Conservation (phyloP, 1,284 basidiomycete genomes). For the Agroathelia rolfsii region DNA sequence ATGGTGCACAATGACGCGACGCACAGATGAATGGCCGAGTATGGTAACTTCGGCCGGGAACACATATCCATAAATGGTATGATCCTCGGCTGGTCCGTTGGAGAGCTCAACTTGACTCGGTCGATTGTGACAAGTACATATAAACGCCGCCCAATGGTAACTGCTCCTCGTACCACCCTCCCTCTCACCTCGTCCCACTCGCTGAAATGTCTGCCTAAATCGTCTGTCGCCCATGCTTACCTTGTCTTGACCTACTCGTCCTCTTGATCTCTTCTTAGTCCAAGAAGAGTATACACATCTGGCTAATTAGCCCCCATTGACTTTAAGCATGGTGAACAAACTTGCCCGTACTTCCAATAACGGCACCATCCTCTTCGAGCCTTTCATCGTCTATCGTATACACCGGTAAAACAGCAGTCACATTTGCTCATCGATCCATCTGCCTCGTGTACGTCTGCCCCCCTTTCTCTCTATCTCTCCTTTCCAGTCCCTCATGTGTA, state of each 20-base stretch:
- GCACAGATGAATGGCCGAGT: too few species aligned
- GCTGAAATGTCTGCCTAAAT: conserved; percentile 40
- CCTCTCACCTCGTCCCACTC: conserved; percentile 21
- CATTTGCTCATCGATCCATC: conserved; percentile 10
- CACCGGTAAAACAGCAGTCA: conserved; percentile 52
- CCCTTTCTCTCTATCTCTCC: conserved; percentile 15
- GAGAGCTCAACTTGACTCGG: too few species aligned
- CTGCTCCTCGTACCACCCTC: conserved; percentile 15
- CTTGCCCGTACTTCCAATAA: conserved; percentile 66
- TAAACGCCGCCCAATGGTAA: conserved; percentile 10
- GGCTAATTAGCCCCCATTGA: too few species aligned
- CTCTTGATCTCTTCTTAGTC: conserved; percentile 29
- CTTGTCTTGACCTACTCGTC: conserved; percentile 23
- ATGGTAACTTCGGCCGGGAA: too few species aligned
- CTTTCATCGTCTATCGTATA: conserved; percentile 79
- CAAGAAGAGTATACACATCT: too few species aligned
- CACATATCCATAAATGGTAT: too few species aligned
- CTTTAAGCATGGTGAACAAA: conserved; percentile 73
- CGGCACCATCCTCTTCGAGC: conserved; percentile 77
- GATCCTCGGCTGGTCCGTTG: too few species aligned
- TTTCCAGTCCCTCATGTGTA: background rate
- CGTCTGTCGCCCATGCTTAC: conserved; percentile 16
- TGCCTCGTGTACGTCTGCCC: conserved; percentile 15
- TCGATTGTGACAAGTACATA: too few species aligned
- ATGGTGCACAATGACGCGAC: too few species aligned